Evolutionary conservation across 208 protist genomes (phyloP), one percentile per base, ranked within the genome.

Genomic region (Balamuthia mandrillaris): DNA sequence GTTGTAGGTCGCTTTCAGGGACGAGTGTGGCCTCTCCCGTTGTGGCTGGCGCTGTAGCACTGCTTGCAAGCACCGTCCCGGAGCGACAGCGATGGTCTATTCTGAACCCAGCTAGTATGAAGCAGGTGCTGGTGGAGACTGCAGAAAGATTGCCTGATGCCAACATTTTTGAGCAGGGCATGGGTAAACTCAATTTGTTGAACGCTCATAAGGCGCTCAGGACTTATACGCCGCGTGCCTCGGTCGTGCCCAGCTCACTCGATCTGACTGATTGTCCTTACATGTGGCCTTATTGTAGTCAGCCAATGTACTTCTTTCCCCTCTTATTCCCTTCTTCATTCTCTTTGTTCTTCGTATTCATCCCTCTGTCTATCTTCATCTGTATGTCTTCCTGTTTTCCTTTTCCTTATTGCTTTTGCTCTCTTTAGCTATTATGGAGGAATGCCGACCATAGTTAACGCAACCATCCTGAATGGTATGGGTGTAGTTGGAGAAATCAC

Each of bases 11-110:
- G 1, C 86, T 97, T 1, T 94, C 91, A 1, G 98, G 98, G 7
- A 99, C 98, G 1, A 96, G 93, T 84, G 92, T 97, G 1, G 95
- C 98, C 0, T 93, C 96, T 2, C 97, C 98, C 1, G 93, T 99
- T 31, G 97, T 99, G 5, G 92, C 95, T 1, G 98, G 97, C 58
- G 92, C 94, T 0, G 90, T 96, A 29, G 91, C 97, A 5, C 89
- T 98, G 4, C 88, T 97, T 7, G 29, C 84, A 0, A 86, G 51
- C 14, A 87, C 81, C 6, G 60, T 93, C 0, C 44, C 66, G 12
- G 47, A 58, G 31, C 70, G 68, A 14, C 0, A 49, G 2, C 35
- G 75, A 6, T 63, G 68, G 37, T 44, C 65, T 3, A 1, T 92
- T 0, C 49, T 92, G 31, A 95, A 96, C 83, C 93, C 94, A 0